Evolutionary conservation across 768 basidiomycete genomes (phyloP).

Genomic region (Pseudohyphozyma bogoriensis): DNA sequence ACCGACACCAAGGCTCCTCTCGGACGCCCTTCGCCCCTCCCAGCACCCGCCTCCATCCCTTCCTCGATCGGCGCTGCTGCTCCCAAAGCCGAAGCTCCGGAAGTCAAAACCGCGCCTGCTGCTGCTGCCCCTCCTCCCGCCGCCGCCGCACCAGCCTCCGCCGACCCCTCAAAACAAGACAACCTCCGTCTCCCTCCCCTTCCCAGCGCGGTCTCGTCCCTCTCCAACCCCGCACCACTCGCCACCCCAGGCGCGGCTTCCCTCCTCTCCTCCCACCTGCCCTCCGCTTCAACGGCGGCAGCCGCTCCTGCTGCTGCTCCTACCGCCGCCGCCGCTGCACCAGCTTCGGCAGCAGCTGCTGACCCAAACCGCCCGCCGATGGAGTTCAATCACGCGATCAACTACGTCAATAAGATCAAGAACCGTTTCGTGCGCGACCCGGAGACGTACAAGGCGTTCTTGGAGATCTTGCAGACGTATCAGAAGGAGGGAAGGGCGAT

Average conservation of each 20-base stretch:
- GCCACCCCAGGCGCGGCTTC: slow-evolving; percentile 8
- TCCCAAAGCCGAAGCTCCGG: not conserved
- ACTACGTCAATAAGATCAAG: slow-evolving; percentile 97
- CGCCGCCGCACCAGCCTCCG: not conserved
- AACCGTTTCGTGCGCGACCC: slow-evolving; percentile 73
- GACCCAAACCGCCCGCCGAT: slow-evolving; percentile 25
- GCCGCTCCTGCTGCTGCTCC: not conserved
- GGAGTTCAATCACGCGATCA: slow-evolving; percentile 67
- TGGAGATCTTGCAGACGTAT: slow-evolving; percentile 45
- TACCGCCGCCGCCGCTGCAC: too few relatives aligned
- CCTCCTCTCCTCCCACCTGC: slow-evolving; percentile 6
- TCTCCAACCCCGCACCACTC: not conserved
- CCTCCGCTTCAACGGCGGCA: slow-evolving; percentile 1
- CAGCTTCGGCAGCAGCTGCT: not conserved
- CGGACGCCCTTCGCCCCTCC: not conserved
- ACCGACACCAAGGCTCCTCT: not conserved
- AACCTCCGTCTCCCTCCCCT: not conserved
- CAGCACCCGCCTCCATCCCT: not conserved
- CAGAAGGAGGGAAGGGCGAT: slow-evolving; percentile 50
- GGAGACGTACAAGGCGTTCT: slow-evolving; percentile 55
- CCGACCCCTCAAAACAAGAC: not conserved
- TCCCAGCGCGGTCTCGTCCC: not conserved
- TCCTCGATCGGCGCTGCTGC: not conserved
- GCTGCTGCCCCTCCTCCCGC: not conserved
- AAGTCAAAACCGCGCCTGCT: not conserved